These are phyloP conservation scores for Ophiosphaerella herpotricha DNA, from an alignment of 2,329 filamentous ascomycete genomes.

Conservation along the genomic window DNA sequence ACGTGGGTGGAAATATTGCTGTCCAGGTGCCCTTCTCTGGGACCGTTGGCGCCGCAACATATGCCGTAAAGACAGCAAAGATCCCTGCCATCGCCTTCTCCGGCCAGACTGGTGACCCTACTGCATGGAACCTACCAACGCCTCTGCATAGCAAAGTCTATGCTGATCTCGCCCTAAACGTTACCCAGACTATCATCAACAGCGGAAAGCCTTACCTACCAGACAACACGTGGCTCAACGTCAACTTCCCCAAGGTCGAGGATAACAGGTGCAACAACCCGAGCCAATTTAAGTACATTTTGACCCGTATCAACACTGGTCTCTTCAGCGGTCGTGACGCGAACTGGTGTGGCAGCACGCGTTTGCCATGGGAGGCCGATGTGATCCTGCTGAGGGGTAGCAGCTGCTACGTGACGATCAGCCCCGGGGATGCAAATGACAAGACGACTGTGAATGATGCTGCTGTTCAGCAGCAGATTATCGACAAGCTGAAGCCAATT, in stretches of 20 bases:
- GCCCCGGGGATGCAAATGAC: conserved; percentile 63
- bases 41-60: conserved; percentile 68
- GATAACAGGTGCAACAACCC: conserved; percentile 56
- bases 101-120: conserved; percentile 56
- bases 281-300: conserved; percentile 65
- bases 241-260: conserved; percentile 66
- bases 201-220: conserved; percentile 68
- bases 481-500: conserved; percentile 33
- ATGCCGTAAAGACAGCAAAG: conserved; percentile 58
- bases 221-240: conserved; percentile 65
- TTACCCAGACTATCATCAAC: conserved; percentile 61
- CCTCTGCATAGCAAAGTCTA: conserved; percentile 65
- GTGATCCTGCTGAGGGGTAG: conserved; percentile 55
- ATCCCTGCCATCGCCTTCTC: conserved; percentile 73
- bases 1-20: conserved; percentile 65
- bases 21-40: conserved; percentile 64
- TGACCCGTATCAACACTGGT: conserved; percentile 63
- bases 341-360: conserved; percentile 58
- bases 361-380: conserved; percentile 63
- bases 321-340: conserved; percentile 55
- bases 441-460: conserved; percentile 63
- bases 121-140: conserved; percentile 58
- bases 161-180: conserved; percentile 62
- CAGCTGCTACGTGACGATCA: conserved; percentile 65
- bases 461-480: conserved; percentile 27